These are phyloP conservation scores for Colletotrichum shisoi DNA, from an alignment of 2,329 filamentous ascomycete genomes.

Conservation along the genomic window DNA sequence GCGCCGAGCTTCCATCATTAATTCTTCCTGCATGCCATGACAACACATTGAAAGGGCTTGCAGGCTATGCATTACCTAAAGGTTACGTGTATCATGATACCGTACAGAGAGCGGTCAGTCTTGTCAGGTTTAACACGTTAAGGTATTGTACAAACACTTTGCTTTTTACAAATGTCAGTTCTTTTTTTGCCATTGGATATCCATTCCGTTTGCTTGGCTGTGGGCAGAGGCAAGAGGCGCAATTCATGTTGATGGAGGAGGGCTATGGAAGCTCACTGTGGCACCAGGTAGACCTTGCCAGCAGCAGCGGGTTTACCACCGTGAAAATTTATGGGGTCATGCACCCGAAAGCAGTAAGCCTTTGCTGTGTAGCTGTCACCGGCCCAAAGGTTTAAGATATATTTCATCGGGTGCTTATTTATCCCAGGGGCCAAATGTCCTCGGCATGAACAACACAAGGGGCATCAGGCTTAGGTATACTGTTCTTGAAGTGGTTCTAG, in stretches of 20 bases:
- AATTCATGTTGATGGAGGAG: not conserved
- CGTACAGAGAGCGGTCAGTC: slow-evolving; percentile 20
- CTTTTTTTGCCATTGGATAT: not conserved
- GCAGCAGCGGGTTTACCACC: not conserved
- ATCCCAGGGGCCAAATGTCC: not conserved
- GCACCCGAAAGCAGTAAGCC: not conserved
- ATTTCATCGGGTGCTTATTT: not conserved
- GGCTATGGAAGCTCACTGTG: too few species aligned
- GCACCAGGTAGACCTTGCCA: not conserved
- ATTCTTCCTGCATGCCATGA: slow-evolving; percentile 1
- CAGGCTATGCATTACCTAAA: slow-evolving; percentile 26
- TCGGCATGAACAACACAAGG: not conserved
- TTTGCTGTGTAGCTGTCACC: not conserved
- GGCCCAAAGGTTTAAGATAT: not conserved
- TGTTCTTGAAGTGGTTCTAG: not conserved
- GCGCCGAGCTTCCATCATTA: slow-evolving; percentile 23
- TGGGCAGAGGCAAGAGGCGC: not conserved
- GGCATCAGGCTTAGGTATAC: not conserved
- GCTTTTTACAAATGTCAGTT: not conserved
- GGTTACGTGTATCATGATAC: slow-evolving; percentile 32
- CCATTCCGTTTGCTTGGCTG: not conserved
- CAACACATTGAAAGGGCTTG: slow-evolving; percentile 1
- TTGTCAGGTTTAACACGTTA: not conserved
- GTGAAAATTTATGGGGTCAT: not conserved
- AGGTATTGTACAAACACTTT: not conserved